Percentiles rank a stretch among this genome's conserved stretches.
These are phyloP conservation scores for Picea mariana DNA, from an alignment of 83 land plant species.

Conservation along the genomic window DNA sequence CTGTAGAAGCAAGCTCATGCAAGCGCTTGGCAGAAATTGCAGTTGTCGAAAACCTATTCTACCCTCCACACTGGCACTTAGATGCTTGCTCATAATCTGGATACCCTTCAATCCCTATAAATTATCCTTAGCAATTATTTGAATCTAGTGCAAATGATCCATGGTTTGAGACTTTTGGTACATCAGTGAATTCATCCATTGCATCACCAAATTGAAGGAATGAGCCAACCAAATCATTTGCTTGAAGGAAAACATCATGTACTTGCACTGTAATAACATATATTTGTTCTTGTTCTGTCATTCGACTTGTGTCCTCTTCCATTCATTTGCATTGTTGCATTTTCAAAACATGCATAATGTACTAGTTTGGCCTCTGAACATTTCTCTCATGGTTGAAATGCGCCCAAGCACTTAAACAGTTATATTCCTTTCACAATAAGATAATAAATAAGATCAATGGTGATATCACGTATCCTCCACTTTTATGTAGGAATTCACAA, in stretches of 20 bases:
- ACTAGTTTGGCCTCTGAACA: slow-evolving; percentile 71
- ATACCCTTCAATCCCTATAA: slow-evolving; percentile 46
- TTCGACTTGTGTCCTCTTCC: slow-evolving; percentile 22
- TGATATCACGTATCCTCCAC: too few relatives aligned
- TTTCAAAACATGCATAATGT: slow-evolving; percentile 21
- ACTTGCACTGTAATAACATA: background rate
- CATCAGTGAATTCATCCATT: slow-evolving; percentile 88
- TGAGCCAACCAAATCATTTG: slow-evolving; percentile 18
- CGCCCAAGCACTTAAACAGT: too few relatives aligned
- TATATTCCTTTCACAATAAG: too few relatives aligned
- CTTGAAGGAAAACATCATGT: slow-evolving; percentile 9
- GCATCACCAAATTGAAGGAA: slow-evolving; percentile 62
- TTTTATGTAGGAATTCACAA: too few relatives aligned
- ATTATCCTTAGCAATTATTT: slow-evolving; percentile 7
- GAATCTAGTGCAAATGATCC: slow-evolving; percentile 11
- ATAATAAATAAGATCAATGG: too few relatives aligned
- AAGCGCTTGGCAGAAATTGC: slow-evolving; percentile 68
- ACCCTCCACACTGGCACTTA: slow-evolving; percentile 46
- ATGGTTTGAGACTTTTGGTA: slow-evolving; percentile 64
- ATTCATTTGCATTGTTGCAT: slow-evolving; percentile 18
- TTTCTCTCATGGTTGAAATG: slow-evolving; percentile 55
- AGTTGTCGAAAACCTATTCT: slow-evolving; percentile 57
- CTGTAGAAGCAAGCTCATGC: slow-evolving; percentile 76
- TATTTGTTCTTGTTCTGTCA: slow-evolving; percentile 6
- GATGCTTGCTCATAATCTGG: slow-evolving; percentile 25